These are phyloP conservation scores for Epichloe amarillans DNA, from an alignment of 2,329 filamentous ascomycete species.

Conservation along the genomic window DNA sequence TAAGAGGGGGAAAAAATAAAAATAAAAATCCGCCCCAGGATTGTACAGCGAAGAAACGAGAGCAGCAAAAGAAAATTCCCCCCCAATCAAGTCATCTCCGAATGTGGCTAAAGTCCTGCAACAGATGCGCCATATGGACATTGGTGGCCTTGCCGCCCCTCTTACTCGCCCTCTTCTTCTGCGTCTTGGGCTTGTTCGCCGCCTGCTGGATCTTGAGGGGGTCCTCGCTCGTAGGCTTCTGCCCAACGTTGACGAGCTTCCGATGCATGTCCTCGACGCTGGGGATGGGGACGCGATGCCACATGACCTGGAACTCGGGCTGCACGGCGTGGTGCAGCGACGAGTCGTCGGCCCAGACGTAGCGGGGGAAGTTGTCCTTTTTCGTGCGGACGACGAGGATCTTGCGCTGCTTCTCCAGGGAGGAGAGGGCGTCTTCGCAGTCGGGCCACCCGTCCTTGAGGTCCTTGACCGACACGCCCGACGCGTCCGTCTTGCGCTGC, in stretches of 20 bases:
- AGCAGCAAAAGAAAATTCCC: no score
- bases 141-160: conserved; percentile 74
- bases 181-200: conserved; percentile 53
- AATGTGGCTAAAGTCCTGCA: conserved; percentile 55
- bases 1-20: no score
- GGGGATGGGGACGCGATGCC: conserved; percentile 69
- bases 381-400: conserved; percentile 80
- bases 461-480: conserved; percentile 73
- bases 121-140: conserved; percentile 68
- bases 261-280: conserved; percentile 61
- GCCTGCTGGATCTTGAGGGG: conserved; percentile 35
- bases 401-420: conserved; percentile 64
- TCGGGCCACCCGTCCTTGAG: conserved; percentile 92
- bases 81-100: conserved; percentile 21
- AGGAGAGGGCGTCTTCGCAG: conserved; percentile 64
- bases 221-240: conserved; percentile 76
- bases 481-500: conserved; percentile 67
- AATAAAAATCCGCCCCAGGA: no score
- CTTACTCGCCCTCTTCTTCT: conserved; percentile 54
- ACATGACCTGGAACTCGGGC: conserved; percentile 69
- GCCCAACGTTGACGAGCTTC: conserved; percentile 61
- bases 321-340: conserved; percentile 65
- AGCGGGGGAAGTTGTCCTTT: conserved; percentile 80
- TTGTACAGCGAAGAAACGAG: no score
- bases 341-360: conserved; percentile 81